A percentile compares a stretch with the other conserved stretches of the same genome.
Evolutionary conservation across 495 filamentous ascomycete species (phyloP).

Genomic region (Achaetomiella virescens): DNA sequence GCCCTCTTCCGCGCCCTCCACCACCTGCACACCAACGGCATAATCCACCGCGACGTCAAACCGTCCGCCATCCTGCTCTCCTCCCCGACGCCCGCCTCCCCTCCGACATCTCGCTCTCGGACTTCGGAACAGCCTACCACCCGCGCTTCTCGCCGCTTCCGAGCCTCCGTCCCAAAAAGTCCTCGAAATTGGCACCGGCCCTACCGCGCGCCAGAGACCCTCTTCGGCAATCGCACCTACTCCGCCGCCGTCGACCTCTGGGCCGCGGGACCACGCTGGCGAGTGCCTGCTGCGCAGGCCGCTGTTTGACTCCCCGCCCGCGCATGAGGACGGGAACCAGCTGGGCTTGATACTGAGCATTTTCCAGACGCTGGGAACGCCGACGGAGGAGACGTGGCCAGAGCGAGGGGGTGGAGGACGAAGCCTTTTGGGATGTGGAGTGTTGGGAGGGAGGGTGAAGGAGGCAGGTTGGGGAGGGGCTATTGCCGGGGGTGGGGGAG

Average conservation of each 20-base stretch:
- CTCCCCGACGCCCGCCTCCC: slow-evolving; percentile 33
- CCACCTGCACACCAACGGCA: slow-evolving; percentile 63
- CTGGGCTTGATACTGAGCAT: slow-evolving; percentile 83
- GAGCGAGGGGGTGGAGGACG: slow-evolving; percentile 43
- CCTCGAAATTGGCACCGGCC: slow-evolving; percentile 86
- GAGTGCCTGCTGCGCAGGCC: slow-evolving; percentile 50
- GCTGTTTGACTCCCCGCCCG: slow-evolving; percentile 64
- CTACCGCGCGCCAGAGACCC: slow-evolving; percentile 82
- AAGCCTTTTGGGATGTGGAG: slow-evolving; percentile 50
- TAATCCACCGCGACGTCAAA: slow-evolving; percentile 93
- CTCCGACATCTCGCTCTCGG: slow-evolving; percentile 72
- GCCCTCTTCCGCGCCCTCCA: slow-evolving; percentile 68
- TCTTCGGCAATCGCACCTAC: slow-evolving; percentile 80
- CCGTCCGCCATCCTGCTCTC: slow-evolving; percentile 79
- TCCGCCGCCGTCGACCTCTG: slow-evolving; percentile 72
- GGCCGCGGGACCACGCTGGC: slow-evolving; percentile 84
- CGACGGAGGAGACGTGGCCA: slow-evolving; percentile 71
- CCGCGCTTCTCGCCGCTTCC: slow-evolving; percentile 48
- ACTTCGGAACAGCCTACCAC: slow-evolving; percentile 90
- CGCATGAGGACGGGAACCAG: slow-evolving; percentile 84
- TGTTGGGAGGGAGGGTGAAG: slow-evolving; percentile 36
- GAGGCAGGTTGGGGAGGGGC: slow-evolving; percentile 33
- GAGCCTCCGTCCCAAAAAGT: slow-evolving; percentile 69
- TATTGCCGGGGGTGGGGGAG: slow-evolving; percentile 22
- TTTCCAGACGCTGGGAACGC: slow-evolving; percentile 83